phyloP scores from a whole-genome alignment of 2,329 filamentous ascomycete genomes.

The Cryphonectria japonica region DNA sequence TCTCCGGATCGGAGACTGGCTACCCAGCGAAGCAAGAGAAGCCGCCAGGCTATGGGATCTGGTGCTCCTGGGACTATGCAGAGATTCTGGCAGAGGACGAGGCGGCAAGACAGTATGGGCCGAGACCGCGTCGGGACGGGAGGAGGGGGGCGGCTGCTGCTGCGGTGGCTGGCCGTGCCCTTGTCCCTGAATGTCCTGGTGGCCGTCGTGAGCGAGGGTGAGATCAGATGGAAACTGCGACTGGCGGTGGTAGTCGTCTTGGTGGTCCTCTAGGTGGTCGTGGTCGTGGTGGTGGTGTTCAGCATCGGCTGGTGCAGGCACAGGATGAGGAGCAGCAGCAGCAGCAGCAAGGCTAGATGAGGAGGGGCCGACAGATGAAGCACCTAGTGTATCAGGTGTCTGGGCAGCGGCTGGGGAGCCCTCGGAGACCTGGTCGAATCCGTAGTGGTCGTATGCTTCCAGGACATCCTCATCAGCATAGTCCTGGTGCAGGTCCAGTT shows the following conservation, averaged over 20 bases:
- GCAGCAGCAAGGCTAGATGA: slow-evolving; percentile 3
- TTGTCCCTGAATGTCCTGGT: slow-evolving; percentile 2
- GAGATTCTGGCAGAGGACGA: slow-evolving; percentile 24
- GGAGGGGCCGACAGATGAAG: slow-evolving; percentile 28
- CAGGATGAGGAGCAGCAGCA: slow-evolving; percentile 2
- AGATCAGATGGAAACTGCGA: slow-evolving; percentile 14
- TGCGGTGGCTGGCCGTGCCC: slow-evolving; percentile 14
- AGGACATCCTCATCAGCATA: slow-evolving; percentile 21
- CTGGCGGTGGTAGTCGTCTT: background rate
- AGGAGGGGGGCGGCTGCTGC: slow-evolving; percentile 4
- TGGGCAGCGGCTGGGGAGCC: slow-evolving; percentile 24
- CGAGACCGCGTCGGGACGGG: slow-evolving; percentile 19
- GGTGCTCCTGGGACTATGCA: slow-evolving; percentile 37
- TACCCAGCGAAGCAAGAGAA: slow-evolving; percentile 35
- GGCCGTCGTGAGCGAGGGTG: background rate
- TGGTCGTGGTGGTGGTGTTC: background rate
- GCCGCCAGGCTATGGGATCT: slow-evolving; percentile 39
- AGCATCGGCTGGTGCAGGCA: background rate
- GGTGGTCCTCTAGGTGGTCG: background rate
- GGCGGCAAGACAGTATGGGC: slow-evolving; percentile 15
- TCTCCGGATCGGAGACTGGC: slow-evolving; percentile 52
- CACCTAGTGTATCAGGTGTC: slow-evolving; percentile 30
- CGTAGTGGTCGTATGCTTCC: slow-evolving; percentile 29
- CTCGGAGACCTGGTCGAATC: slow-evolving; percentile 21
- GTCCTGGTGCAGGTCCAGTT: slow-evolving; percentile 23